Evolutionary conservation across 2,329 filamentous ascomycete species (phyloP).

Genomic region (Seiridium unicorne): DNA sequence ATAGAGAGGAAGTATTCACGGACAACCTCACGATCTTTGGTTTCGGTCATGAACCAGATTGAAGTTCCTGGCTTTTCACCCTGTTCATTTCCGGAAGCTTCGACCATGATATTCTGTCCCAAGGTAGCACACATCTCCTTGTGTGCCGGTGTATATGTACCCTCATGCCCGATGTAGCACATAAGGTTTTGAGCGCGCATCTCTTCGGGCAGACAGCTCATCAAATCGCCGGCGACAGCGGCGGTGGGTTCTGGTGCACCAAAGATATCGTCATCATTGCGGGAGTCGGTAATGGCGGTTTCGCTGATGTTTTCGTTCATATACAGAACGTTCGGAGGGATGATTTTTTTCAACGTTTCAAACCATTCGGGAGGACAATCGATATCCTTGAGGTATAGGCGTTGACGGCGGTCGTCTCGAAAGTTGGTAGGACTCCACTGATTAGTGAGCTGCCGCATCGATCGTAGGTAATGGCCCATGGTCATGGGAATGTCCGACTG

Average conservation of each 20-base stretch:
- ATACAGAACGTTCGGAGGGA: conserved; percentile 85
- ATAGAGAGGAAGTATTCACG: conserved; percentile 92
- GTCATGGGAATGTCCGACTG: conserved; percentile 79
- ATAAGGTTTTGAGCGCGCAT: conserved; percentile 97
- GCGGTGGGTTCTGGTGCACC: conserved; percentile 53
- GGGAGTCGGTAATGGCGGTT: conserved; percentile 19
- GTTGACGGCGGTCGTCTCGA: conserved; percentile 75
- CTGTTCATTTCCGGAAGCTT: conserved; percentile 71
- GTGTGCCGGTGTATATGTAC: conserved; percentile 93
- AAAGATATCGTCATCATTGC: conserved; percentile 43
- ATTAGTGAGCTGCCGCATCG: conserved; percentile 79
- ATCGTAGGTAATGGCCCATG: conserved; percentile 84
- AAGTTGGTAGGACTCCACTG: conserved; percentile 78
- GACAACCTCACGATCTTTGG: conserved; percentile 84
- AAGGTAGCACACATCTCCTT: conserved; percentile 96
- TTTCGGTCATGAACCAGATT: conserved; percentile 99
- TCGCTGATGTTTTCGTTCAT: conserved; percentile 72
- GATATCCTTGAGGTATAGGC: conserved; percentile 95
- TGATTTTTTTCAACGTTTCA: conserved; percentile 71
- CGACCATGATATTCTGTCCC: conserved; percentile 98
- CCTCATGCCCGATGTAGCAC: conserved; percentile 98
- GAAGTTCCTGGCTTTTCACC: conserved; percentile 85
- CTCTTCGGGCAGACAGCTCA: conserved; percentile 82
- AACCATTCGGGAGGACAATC: conserved; percentile 90
- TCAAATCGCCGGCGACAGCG: conserved; percentile 81